Evolutionary conservation across 768 basidiomycete genomes (phyloP), one percentile per base, ranked within the genome.

Genomic region (Russula lepida): DNA sequence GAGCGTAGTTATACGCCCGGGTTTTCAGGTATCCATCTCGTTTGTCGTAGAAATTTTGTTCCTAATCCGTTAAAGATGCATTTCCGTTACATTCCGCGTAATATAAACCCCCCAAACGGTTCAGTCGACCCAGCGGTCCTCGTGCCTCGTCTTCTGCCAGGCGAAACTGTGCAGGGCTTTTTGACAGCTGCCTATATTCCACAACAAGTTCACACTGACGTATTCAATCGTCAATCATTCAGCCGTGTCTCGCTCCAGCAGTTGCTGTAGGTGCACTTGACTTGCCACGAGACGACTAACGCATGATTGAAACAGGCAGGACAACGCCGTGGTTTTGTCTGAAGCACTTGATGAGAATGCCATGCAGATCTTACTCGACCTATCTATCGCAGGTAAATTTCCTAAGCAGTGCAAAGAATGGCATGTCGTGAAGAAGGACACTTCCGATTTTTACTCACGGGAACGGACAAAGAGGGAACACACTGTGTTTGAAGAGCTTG

Each of bases 1-100:
- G 63, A 72, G 73, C 2, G 80, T 81, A 2, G 67, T 70, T 2
- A 68, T 71, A 8, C 72, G 74, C 13, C 69, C 73, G 3, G 82
- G 82, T 0, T 83, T 83, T 66, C 71, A 69, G 64, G 83, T 82
- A 67, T 70, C 47, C 11, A 43, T 3, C 4, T 2, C 3, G 17
- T 19, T 30, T n/a, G 15, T 25, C 25, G 4, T 46, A 19, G 7
- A 13, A 13, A 0, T 27, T 11, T 21, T 17, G 28, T n/a, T 39
- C 47, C 32, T 44, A 6, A 51, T 51, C 3, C 6, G 4, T 44
- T 28, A 27, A 56, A 61, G 60, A 28, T 56, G 30, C 23, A 21
- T 6, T 61, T 52, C 2, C 54, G 41, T 15, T 7, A 50, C 11
- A 43, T 30, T 23, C 41, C 35, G 15, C 25, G 46, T 2, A 12